Conservation (phyloP, 306 rosid species). For the Prinsepia uniflora region DNA sequence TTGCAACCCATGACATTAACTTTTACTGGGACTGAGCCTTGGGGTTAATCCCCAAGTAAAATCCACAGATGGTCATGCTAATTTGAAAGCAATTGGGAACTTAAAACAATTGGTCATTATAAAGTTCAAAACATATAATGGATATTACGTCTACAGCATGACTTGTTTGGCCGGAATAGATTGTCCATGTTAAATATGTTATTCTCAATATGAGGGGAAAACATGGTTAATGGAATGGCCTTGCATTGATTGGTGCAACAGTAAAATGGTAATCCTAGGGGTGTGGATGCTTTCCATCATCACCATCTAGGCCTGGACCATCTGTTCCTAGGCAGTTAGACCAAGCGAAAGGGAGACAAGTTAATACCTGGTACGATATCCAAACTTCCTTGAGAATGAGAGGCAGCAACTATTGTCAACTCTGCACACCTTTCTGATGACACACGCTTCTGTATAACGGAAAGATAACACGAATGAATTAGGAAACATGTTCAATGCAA, state of each 20-base stretch:
- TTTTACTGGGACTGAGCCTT: too few relatives aligned
- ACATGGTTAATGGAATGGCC: background rate
- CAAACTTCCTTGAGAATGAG: slow-evolving; percentile 91
- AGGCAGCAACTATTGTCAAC: slow-evolving; percentile 83
- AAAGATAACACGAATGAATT: slow-evolving; percentile 16
- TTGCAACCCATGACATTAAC: too few relatives aligned
- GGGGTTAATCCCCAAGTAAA: background rate
- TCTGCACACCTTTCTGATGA: slow-evolving; percentile 85
- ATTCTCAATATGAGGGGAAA: background rate
- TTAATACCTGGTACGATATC: slow-evolving; percentile 85
- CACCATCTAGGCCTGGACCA: background rate
- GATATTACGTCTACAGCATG: background rate
- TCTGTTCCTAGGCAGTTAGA: background rate
- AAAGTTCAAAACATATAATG: background rate
- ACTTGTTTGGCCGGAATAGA: background rate
- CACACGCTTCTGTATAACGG: slow-evolving; percentile 60
- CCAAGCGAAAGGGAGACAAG: background rate
- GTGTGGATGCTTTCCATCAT: background rate
- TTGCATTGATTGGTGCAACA: background rate
- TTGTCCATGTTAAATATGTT: background rate
- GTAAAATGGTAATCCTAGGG: background rate
- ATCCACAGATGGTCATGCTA: background rate
- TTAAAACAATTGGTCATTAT: slow-evolving; percentile 1
- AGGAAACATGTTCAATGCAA: slow-evolving; percentile 9
- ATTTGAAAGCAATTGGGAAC: background rate